Base-by-base conservation (phyloP, 2,329 filamentous ascomycete genomes). In the Microsporum audouinii region DNA sequence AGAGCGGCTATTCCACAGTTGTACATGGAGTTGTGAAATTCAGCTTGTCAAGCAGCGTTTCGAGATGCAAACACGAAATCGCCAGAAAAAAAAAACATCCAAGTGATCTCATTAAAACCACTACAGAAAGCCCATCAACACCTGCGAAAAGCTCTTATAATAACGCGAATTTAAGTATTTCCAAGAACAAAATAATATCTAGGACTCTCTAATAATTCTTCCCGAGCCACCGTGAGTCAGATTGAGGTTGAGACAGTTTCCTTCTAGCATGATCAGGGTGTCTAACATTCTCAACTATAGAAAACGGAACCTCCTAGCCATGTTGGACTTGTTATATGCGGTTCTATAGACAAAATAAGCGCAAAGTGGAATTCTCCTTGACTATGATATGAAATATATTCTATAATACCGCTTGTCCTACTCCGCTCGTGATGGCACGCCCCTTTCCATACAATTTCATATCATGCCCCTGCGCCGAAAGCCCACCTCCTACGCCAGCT, bases 371-470 rank as follows among this genome's bases (percentile, higher is more conserved):
- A 27, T 55, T 38, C 2, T 34, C 17, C 23, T 36, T 51, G 29
- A 34, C 12, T 17, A 36, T n/a, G 31, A n/a, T 31, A 55, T 55
- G 51, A 55, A 6, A 55, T 55, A 6, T 36, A 34, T 29, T 36
- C 14, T 36, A 7, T 14, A 3, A 49, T 29, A 38, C 17, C 34
- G 14, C 41, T 33, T 36, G 6, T 55, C 33, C 41, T 45, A 3
- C 33, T 23, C 31, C 51, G 51, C 12, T 36, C 56, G 62, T 33
- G 58, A 65, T 66, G 60, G 63, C 68, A 58, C 68, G 68, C 27
- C 68, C 70, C 17, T 65, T 66, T 49, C 65, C 65, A 8, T 66
- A 66, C 36, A 66, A 64, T 14, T 66, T 65, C 57, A 66, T 66
- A 53, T 66, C 65, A 1, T 66, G 65, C 59, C 65, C 65, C 34